Evolutionary conservation across 139 green algal genomes (phyloP), one percentile per base, ranked within the genome.

Genomic region (Parachlorella kessleri): DNA sequence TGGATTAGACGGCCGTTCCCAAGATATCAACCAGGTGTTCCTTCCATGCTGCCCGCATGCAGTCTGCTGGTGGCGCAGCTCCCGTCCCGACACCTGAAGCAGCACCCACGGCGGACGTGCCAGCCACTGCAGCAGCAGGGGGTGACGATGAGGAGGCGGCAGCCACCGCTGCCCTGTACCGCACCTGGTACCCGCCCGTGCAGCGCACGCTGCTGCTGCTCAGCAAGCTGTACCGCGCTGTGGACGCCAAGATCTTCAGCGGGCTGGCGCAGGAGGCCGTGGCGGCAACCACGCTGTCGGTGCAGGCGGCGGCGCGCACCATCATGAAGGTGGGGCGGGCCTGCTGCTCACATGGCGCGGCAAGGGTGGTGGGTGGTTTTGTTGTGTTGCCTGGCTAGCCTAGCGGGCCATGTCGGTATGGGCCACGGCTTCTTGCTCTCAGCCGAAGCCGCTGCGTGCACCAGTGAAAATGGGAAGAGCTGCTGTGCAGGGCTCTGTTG

Each of bases 191-290:
- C 80, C 93, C 94, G 4, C 93, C 95, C 9, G 81, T 98, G 63
- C 84, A 91, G 39, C 78, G 81, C 54, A 95, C 92, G 23, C 87
- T 99, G 77, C 73, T 90, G 66, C 91, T 91, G 59, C 86, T 99
- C 55, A 93, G 89, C 33, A 97, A 97, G 88, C 87, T 98, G 48
- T 98, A 99, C 87, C 87, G 88, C 37, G 90, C 85, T 3, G 81
- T 99, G 67, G 92, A 96, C n/a, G 26, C 73, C 1, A 81, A 71
- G 30, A 95, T 93, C 23, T 99, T 99, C 83, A 88, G 83, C 35
- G 94, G 94, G 1, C 83, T 98, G 66, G 95, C 94, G 3, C 94
- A 98, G 68, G 95, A 99, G 78, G 94, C 94, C 1, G 88, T 99
- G 30, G 80, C 86, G 1, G 84, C 92, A 21, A 94, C 90, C 81